Evolutionary conservation across 108 stramenopile species (phyloP).

Genomic region (Nitzschia putrida): DNA sequence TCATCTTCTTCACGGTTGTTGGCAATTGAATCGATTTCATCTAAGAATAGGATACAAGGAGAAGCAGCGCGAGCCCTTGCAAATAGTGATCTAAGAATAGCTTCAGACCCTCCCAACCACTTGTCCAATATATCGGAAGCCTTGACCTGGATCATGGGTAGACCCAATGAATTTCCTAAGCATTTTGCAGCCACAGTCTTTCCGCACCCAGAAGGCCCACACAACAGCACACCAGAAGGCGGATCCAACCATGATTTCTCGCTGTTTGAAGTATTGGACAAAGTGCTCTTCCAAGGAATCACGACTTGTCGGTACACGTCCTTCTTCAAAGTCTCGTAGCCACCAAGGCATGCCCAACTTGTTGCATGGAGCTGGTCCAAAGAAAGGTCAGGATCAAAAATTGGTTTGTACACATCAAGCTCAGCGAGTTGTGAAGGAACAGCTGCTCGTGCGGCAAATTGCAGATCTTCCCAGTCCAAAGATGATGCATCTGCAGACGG

Average conservation of each 20-base stretch:
- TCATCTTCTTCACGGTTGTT: constrained; percentile 82
- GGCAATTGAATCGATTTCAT: constrained; percentile 97
- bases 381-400: constrained; percentile 9
- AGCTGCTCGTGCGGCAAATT: constrained; percentile 53
- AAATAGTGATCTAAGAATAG: constrained; percentile 86
- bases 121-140: constrained; percentile 93
- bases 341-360: constrained; percentile 62
- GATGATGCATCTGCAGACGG: background rate
- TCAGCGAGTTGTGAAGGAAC: constrained; percentile 78
- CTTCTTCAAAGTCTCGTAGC: constrained; percentile 60
- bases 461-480: constrained; percentile 61
- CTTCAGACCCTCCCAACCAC: constrained; percentile 97
- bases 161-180: constrained; percentile 68
- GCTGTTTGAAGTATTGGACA: constrained; percentile 4
- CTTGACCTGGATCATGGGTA: constrained; percentile 62
- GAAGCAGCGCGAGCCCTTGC: constrained; percentile 76
- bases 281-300: constrained; percentile 67
- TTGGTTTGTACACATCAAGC: constrained; percentile 68
- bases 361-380: constrained; percentile 23
- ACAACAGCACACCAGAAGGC: constrained; percentile 79
- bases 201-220: constrained; percentile 76
- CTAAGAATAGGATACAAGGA: constrained; percentile 94
- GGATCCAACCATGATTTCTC: constrained; percentile 40
- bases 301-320: constrained; percentile 72
- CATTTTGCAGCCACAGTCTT: constrained; percentile 74